A percentile compares a stretch with the other conserved stretches of the same genome.
These are phyloP conservation scores for Trichoderma koningiopsis DNA, from an alignment of 2,329 filamentous ascomycete genomes.

Conservation along the genomic window DNA sequence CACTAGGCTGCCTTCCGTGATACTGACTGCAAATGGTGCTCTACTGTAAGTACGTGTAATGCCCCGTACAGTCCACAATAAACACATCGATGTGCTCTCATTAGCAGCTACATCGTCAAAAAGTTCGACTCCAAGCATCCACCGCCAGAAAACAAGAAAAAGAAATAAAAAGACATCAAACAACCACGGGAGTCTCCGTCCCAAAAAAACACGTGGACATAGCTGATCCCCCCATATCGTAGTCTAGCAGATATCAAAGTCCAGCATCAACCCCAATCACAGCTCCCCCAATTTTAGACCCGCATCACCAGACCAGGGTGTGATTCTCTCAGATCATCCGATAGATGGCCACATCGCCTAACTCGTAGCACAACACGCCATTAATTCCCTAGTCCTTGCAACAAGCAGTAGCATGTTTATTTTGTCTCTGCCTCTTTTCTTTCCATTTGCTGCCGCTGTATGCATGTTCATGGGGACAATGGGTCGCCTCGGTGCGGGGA, in stretches of 20 bases:
- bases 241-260: not conserved
- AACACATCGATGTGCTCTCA: not conserved
- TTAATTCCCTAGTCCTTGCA: not conserved
- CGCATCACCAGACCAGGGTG: slow-evolving; percentile 22
- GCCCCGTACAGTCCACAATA: not conserved
- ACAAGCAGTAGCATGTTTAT: not conserved
- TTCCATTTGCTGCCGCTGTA: not conserved
- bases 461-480: not conserved
- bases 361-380: not conserved
- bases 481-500: not conserved
- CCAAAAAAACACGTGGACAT: slow-evolving; percentile 1
- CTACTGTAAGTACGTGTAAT: too few species aligned
- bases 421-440: not conserved
- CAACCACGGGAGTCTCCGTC: not conserved
- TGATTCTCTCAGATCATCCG: slow-evolving; percentile 14
- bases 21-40: too few species aligned
- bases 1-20: not conserved
- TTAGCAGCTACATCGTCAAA: not conserved
- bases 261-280: not conserved
- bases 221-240: not conserved
- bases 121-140: not conserved
- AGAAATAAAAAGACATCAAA: not conserved
- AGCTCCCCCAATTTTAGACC: not conserved
- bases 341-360: slow-evolving; percentile 8
- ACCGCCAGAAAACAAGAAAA: not conserved